These are phyloP conservation scores for Podospora didyma DNA, from an alignment of 495 filamentous ascomycete genomes.

Conservation along the genomic window DNA sequence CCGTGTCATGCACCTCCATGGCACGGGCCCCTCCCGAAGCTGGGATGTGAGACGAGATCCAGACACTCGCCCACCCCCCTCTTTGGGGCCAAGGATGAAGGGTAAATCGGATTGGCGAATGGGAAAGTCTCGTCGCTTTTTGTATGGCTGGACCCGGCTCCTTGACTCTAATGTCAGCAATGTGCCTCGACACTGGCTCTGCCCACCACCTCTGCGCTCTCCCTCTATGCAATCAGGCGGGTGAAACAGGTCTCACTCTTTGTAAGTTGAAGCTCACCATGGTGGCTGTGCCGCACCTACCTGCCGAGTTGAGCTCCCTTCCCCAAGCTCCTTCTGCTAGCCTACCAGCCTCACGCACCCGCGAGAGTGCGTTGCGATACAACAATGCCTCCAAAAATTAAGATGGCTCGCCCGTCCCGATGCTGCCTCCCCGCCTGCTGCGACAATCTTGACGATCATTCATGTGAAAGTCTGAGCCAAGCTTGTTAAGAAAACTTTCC, in stretches of 20 bases:
- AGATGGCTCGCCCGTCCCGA: background rate
- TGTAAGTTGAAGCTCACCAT: background rate
- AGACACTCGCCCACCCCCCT: conserved; percentile 5
- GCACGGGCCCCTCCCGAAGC: conserved; percentile 1
- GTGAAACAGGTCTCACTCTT: background rate
- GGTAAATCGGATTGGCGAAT: conserved; percentile 9
- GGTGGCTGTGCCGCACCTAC: background rate
- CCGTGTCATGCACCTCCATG: background rate
- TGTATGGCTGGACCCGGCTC: background rate
- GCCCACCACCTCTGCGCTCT: background rate
- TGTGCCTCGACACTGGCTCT: background rate
- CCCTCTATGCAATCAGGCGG: background rate
- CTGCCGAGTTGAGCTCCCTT: background rate
- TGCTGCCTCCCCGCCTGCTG: background rate
- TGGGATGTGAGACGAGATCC: conserved; percentile 11
- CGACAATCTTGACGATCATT: conserved; percentile 17
- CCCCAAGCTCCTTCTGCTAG: background rate
- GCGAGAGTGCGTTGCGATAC: too few relatives aligned
- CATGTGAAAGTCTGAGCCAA: conserved; percentile 3
- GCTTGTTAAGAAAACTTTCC: background rate
- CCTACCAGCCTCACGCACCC: background rate
- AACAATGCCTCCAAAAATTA: background rate
- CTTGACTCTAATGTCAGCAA: background rate
- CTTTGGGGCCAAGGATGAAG: too few relatives aligned
- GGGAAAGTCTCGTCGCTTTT: background rate